Evolutionary conservation across 169 alveolate species (phyloP), one percentile per base, ranked within the genome.

Genomic region (Ichthyophthirius multifiliis): DNA sequence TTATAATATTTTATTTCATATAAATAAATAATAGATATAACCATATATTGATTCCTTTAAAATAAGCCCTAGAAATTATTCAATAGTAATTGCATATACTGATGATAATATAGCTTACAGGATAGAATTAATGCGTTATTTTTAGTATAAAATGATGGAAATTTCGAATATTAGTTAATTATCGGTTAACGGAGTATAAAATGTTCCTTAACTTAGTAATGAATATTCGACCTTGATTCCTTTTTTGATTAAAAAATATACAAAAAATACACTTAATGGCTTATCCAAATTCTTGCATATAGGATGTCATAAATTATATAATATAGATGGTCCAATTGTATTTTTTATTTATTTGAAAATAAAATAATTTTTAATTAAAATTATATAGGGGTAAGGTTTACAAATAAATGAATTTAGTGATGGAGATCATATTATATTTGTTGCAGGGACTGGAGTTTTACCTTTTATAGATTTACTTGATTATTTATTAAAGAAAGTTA

Each of bases 381-480:
- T 37, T 12, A 37, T 12, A 1, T 34, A 81, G 76, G 86, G 86
- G 5, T 63, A 64, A 37, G 86, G 86, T 30, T 35, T 81, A 6
- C 82, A 71, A 73, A 46, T 81, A 0, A 46, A 71, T 55, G 74
- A 35, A 43, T 10, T 12, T 15, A 73, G 82, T 48, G 30, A 55
- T 34, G 86, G 86, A 39, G 80, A 44, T 6, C 82, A 81, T 62
- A 34, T 71, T 34, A 41, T 73, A 5, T 71, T 81, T 71, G 74
- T 65, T 46, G 65, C 76, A 9, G 86, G 86, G 7, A 81, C 86
- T 30, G 86, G 86, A 23, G 43, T 81, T 15, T 31, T 81, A 20
- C 86, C 86, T 20, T 81, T 81, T 41, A 13, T 81, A 16, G 86
- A 81, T 71, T 46, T 81, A 10, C 43, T 74, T 71, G 86, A 81